Evolutionary conservation across 2,329 filamentous ascomycete genomes (phyloP).

Genomic region (Leptographium wingfieldii): DNA sequence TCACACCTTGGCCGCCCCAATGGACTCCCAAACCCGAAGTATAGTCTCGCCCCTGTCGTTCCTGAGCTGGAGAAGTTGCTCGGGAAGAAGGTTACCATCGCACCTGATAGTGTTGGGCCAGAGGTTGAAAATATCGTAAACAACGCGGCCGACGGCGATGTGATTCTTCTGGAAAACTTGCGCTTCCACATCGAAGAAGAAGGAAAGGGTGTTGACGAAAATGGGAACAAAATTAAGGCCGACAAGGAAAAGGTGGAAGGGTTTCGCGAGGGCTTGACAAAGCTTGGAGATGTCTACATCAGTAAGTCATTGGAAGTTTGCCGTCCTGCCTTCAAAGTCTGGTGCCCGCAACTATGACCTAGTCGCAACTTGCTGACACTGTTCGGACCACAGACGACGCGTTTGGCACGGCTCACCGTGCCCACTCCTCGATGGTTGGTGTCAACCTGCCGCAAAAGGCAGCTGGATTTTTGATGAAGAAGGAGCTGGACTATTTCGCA

Average conservation of each 20-base stretch:
- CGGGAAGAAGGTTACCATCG: slow-evolving; percentile 72
- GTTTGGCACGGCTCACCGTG: slow-evolving; percentile 95
- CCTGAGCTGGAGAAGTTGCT: slow-evolving; percentile 85
- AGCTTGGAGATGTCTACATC: slow-evolving; percentile 89
- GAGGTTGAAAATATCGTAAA: slow-evolving; percentile 85
- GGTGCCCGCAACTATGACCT: background rate
- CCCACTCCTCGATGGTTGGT: slow-evolving; percentile 98
- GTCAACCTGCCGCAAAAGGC: slow-evolving; percentile 93
- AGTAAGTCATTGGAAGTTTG: slow-evolving; percentile 45
- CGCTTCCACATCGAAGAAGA: slow-evolving; percentile 98
- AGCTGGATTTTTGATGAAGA: slow-evolving; percentile 98
- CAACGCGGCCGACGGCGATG: slow-evolving; percentile 65
- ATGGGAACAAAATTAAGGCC: slow-evolving; percentile 96
- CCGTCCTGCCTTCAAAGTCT: background rate
- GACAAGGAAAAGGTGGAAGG: slow-evolving; percentile 84
- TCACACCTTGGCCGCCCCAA: slow-evolving; percentile 95
- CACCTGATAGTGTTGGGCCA: slow-evolving; percentile 78
- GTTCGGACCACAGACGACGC: slow-evolving; percentile 60
- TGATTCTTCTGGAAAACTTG: slow-evolving; percentile 92
- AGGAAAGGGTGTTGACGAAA: slow-evolving; percentile 83
- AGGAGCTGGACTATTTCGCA: slow-evolving; percentile 99
- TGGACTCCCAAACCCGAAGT: slow-evolving; percentile 81
- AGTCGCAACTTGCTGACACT: slow-evolving; percentile 9
- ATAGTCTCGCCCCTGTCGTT: slow-evolving; percentile 85
- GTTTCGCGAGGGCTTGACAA: slow-evolving; percentile 92